Percentiles rank a stretch among this genome's conserved stretches.
Evolutionary conservation across 768 basidiomycete genomes (phyloP).

Genomic region (Lactarius trivialis): DNA sequence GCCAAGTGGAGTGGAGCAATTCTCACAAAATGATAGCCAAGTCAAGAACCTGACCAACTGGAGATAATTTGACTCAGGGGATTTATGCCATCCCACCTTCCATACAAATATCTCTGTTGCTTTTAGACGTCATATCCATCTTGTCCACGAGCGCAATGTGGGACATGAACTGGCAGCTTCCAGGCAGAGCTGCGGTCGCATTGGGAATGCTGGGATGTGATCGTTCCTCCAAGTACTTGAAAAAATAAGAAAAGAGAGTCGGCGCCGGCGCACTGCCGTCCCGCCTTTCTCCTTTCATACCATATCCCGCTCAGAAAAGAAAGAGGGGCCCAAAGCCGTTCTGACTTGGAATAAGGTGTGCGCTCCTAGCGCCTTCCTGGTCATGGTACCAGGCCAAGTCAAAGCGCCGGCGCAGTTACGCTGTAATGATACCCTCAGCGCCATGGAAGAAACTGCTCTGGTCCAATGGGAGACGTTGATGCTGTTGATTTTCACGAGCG

Average conservation of each 20-base stretch:
- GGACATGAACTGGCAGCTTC: neutral
- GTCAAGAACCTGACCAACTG: neutral
- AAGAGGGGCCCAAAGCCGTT: neutral
- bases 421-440: neutral
- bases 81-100: neutral
- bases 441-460: neutral
- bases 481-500: neutral
- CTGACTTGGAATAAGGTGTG: neutral
- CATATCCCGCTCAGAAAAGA: neutral
- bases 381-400: neutral
- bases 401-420: neutral
- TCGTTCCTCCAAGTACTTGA: neutral
- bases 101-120: neutral
- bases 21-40: neutral
- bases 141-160: neutral
- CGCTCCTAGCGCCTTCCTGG: neutral
- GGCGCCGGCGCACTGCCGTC: neutral
- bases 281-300: neutral
- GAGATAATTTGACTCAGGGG: neutral
- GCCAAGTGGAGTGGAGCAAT: neutral
- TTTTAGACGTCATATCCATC: slow-evolving; percentile 1
- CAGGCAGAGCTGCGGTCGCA: neutral
- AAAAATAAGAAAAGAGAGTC: neutral
- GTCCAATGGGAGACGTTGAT: neutral
- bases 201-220: neutral